Evolutionary conservation across 768 basidiomycete species (phyloP), one percentile per base, ranked within the genome.

Genomic region (Boletus bicolor): DNA sequence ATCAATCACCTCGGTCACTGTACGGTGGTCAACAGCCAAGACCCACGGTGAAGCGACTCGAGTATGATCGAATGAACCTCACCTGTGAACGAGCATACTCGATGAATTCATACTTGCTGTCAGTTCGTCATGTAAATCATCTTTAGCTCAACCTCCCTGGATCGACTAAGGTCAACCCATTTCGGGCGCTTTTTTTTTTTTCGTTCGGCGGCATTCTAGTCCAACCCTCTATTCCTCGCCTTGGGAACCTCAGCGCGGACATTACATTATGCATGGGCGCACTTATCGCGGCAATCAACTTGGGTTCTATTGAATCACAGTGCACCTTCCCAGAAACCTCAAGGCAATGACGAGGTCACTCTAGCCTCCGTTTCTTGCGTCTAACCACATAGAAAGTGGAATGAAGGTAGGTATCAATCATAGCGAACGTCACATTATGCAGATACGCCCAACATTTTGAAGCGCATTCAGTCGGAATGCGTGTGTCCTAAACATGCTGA

Each of bases 391-490:
- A 36, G 48, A n/a, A 17, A n/a, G 26, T 12, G 28, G 28, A 3
- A 28, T 37, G 24, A n/a, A 38, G 11, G 26, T 11, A n/a, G n/a
- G 48, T 17, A 37, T 26, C 35, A n/a, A 26, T 0, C 19, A 35
- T 37, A 8, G 1, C 35, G n/a, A 45, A 36, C 9, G 15, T 44
- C 57, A 53, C 61, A 62, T 50, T 42, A 35, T 44, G n/a, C 44
- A 46, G 39, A 44, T 46, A 42, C 53, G 46, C 60, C 59, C 35
- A 9, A 38, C n/a, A 12, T 45, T 38, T 48, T 36, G 11, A 38
- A 38, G n/a, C 14, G 3, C 19, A 28, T 26, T 26, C 28, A 6
- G 14, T 44, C n/a, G 12, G 12, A 19, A 36, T 9, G 34, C 34
- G 32, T 5, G 39, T 28, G 11, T 30, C 41, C n/a, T 30, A 4